Base-by-base conservation (phyloP, 176 grass and related monocot species). In the Avena insularis region DNA sequence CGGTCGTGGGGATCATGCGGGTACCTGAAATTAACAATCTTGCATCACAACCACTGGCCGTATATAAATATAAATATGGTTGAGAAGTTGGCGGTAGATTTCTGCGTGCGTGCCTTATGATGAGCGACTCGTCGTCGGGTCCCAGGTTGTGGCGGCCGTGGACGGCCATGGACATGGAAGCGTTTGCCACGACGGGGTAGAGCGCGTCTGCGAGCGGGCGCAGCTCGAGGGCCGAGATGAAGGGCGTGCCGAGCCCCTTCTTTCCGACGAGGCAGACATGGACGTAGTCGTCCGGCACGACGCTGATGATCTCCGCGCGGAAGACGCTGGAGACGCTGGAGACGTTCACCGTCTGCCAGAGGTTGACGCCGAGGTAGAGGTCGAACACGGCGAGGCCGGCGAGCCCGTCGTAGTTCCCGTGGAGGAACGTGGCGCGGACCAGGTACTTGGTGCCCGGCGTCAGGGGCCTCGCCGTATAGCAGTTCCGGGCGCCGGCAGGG, bases 401-500 rank as follows among this genome's bases (percentile, higher is more conserved):
- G 15, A 93, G 82, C 13, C 83, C 83, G 43, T 93, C 92, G 64
- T 93, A 93, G 79, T 93, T 93, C 9, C 89, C 86, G 79, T 91
- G 88, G 9, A 72, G 51, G 70, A 93, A 91, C 0, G 76, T 54
- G 21, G 89, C 92, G 21, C 89, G 80, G 31, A 93, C 13, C 9
- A 91, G 55, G 82, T 94, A 94, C 79, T 94, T 94, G 21, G 57
- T 61, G 6, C 63, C 65, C 12, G 57, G 50, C 19, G 80, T 76
- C 10, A 88, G 67, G 4, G 82, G 36, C 4, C 63, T 69, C 12
- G 92, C 13, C 0, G 87, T 82, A 87, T 92, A 92, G 90, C 92
- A 94, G 83, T 61, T 92, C 12, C 92, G 77, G 1, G 45, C 16
- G 1, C 89, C 89, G 15, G 27, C 57, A 2, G 83, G 65, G 62